A percentile compares a stretch with the other conserved stretches of the same genome.
These are phyloP conservation scores for Botrytis pseudocinerea DNA, from an alignment of 2,329 filamentous ascomycete genomes.

Conservation along the genomic window DNA sequence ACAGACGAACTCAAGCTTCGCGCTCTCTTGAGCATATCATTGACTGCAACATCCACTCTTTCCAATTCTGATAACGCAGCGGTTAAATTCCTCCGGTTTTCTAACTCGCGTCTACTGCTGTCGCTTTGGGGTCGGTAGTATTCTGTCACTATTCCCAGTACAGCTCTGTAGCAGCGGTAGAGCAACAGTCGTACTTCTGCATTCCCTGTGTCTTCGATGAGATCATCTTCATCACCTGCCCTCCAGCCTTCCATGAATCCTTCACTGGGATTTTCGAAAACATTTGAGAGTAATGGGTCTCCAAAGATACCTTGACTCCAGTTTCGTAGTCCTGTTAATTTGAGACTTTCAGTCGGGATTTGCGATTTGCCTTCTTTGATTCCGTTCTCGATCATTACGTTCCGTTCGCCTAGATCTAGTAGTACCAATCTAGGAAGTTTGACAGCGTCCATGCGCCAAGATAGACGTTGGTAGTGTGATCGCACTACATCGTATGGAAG, in stretches of 20 bases:
- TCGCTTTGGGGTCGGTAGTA: conserved; percentile 54
- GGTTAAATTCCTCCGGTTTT: conserved; percentile 53
- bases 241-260: conserved; percentile 51
- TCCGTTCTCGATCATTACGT: conserved; percentile 47
- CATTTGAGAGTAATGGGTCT: conserved; percentile 55
- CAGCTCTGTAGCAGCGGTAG: conserved; percentile 59
- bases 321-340: conserved; percentile 54
- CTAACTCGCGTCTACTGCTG: conserved; percentile 53
- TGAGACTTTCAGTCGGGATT: conserved; percentile 24
- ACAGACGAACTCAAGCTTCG: conserved; percentile 29
- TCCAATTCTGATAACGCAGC: conserved; percentile 50
- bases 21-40: conserved; percentile 32
- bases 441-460: conserved; percentile 54
- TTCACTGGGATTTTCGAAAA: conserved; percentile 49
- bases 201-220: conserved; percentile 49
- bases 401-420: conserved; percentile 53
- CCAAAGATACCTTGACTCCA: conserved; percentile 62
- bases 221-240: conserved; percentile 33
- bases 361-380: conserved; percentile 24
- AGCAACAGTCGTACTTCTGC: conserved; percentile 52
- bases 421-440: conserved; percentile 54
- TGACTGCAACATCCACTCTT: conserved; percentile 34
- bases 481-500: conserved; percentile 59
- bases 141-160: conserved; percentile 53
- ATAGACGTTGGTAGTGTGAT: conserved; percentile 51